Conservation (phyloP, 352 stramenopile species). For the Globisporangium paddicum region DNA sequence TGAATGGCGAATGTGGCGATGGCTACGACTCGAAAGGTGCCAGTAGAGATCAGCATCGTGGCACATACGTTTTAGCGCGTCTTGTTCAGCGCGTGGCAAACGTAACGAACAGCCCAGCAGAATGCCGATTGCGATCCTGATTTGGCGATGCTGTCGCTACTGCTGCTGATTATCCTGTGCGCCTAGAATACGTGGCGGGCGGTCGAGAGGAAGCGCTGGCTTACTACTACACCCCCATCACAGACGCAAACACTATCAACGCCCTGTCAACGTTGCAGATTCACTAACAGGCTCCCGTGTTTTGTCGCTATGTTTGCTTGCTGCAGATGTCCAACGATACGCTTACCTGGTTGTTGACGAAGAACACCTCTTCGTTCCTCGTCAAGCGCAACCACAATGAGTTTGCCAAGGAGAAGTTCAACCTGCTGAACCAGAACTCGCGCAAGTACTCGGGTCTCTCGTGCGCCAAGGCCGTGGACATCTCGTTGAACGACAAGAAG, state of each 20-base stretch:
- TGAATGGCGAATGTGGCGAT: neutral
- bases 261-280: neutral
- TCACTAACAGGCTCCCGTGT: neutral
- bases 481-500: conserved; percentile 88
- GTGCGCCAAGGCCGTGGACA: conserved; percentile 91
- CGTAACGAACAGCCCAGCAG: neutral
- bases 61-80: neutral
- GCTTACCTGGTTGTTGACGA: conserved; percentile 95
- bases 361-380: conserved; percentile 96
- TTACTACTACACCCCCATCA: too few species aligned
- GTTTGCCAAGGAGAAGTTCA: conserved; percentile 94
- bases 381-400: conserved; percentile 90
- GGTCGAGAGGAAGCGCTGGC: too few species aligned
- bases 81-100: neutral
- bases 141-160: neutral
- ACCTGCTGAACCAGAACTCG: conserved; percentile 93
- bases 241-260: neutral
- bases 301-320: neutral
- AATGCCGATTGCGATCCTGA: neutral
- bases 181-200: too few species aligned
- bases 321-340: conserved; percentile 89
- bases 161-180: neutral
- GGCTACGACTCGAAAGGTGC: neutral
- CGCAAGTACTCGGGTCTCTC: conserved; percentile 97
- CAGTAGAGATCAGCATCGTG: neutral